Evolutionary conservation across 345 rosid genomes (phyloP).

Genomic region (Ceriops tagal): DNA sequence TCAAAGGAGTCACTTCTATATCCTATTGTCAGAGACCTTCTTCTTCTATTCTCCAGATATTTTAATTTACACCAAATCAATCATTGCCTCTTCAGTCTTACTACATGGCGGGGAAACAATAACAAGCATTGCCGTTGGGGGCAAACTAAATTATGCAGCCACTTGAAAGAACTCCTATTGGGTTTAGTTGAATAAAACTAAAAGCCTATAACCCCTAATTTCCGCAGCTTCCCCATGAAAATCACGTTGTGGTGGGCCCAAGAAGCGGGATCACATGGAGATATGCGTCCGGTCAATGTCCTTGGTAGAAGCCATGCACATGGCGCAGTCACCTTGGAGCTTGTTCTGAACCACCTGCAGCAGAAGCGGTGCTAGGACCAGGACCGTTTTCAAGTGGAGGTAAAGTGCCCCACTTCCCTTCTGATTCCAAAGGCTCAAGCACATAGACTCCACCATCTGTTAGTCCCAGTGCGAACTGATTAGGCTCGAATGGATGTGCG

Average conservation of each 20-base stretch:
- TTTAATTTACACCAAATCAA: not conserved
- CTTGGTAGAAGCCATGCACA: slow-evolving; percentile 13
- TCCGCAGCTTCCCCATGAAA: slow-evolving; percentile 38
- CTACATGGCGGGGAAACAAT: not conserved
- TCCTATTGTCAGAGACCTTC: too few species aligned
- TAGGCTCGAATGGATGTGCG: slow-evolving; percentile 65
- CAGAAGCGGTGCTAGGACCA: slow-evolving; percentile 49
- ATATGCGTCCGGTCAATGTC: slow-evolving; percentile 10
- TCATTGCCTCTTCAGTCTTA: not conserved
- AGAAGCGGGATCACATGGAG: slow-evolving; percentile 23
- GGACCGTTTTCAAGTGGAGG: slow-evolving; percentile 75
- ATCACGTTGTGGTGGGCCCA: slow-evolving; percentile 22
- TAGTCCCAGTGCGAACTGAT: slow-evolving; percentile 78
- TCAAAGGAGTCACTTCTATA: too few species aligned
- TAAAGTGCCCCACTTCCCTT: slow-evolving; percentile 81
- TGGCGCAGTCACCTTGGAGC: slow-evolving; percentile 44
- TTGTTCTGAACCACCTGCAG: slow-evolving; percentile 48
- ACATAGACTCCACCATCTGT: slow-evolving; percentile 65
- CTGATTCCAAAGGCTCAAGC: slow-evolving; percentile 66
- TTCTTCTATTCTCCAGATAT: too few species aligned
- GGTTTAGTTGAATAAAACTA: slow-evolving; percentile 16
- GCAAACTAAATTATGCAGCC: not conserved
- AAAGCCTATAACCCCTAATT: slow-evolving; percentile 17
- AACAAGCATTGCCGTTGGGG: not conserved
- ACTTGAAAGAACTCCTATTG: slow-evolving; percentile 1